These are phyloP conservation scores for Nidularia sp. DNA, from an alignment of 768 basidiomycete genomes.

Conservation along the genomic window DNA sequence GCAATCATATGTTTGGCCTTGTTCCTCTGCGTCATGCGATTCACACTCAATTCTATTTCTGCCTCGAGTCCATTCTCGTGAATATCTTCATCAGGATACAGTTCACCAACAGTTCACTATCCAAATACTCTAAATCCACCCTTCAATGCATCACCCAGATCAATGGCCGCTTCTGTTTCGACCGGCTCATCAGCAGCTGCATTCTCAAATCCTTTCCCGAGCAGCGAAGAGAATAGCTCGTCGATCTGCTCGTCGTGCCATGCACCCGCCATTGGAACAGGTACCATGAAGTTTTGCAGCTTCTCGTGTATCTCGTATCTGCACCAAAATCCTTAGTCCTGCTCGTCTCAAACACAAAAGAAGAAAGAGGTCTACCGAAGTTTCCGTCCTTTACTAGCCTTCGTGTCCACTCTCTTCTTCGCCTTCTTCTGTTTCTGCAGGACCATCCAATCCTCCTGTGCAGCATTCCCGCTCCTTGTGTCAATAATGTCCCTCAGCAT, in stretches of 20 bases:
- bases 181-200: slow-evolving; percentile 19
- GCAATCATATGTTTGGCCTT: slow-evolving; percentile 33
- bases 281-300: slow-evolving; percentile 95
- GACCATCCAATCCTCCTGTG: slow-evolving; percentile 58
- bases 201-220: slow-evolving; percentile 69
- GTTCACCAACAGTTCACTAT: slow-evolving; percentile 19
- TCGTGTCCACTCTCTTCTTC: slow-evolving; percentile 90
- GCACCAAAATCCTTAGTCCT: slow-evolving; percentile 5
- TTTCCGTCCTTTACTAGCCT: slow-evolving; percentile 93
- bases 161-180: slow-evolving; percentile 17
- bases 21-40: slow-evolving; percentile 27
- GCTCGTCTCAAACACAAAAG: not conserved
- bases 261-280: slow-evolving; percentile 57
- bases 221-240: slow-evolving; percentile 84
- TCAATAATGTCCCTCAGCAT: slow-evolving; percentile 91
- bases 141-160: slow-evolving; percentile 26
- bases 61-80: too few species aligned
- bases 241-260: slow-evolving; percentile 99
- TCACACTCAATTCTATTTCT: not conserved
- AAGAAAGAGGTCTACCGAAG: slow-evolving; percentile 53
- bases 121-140: slow-evolving; percentile 60
- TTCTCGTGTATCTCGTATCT: slow-evolving; percentile 96
- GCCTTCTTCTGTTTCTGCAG: slow-evolving; percentile 66
- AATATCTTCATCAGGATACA: not conserved
- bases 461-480: slow-evolving; percentile 38